Evolutionary conservation across 306 rosid species (phyloP), one percentile per base, ranked within the genome.

Genomic region (Sindora glabra): DNA sequence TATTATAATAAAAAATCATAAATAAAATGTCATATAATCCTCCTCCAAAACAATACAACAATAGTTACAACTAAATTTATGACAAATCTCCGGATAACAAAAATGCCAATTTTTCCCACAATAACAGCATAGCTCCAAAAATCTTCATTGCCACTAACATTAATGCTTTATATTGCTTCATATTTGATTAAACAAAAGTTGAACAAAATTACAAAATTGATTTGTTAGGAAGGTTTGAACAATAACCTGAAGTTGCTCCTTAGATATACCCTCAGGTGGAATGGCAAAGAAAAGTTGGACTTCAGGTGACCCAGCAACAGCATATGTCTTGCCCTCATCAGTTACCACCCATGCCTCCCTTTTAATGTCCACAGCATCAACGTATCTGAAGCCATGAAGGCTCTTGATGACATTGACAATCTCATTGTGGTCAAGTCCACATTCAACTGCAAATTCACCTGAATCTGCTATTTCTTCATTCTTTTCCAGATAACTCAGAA

Each of bases 281-380:
- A 92, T 81, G 14, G 83, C 90, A 16, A 65, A 64, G 50, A 92
- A 75, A 2, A 92, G 84, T 17, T 80, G 88, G n/a, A 77, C 54
- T 79, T 92, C 96, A 0, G 95, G 98, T 55, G 98, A 81, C 41
- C 95, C 98, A 0, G 72, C 17, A 21, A 72, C 73, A 13, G 98
- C 68, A 71, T 88, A 92, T 1, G 56, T 19, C 42, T 70, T 81
- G 3, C 98, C 98, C 62, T 92, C 96, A 5, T 80, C 86, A 0
- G 95, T 88, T 15, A 86, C 77, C 25, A 80, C 77, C 95, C 94
- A 88, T 0, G 73, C 37, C 79, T 92, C 95, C 29, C 77, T 80
- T 67, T 82, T 88, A 53, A 92, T 81, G 29, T 92, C 98, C 88
- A 69, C 40, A 18, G 86, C 86, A 34, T 81, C 90, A 19, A 92